Conservation (phyloP, 768 basidiomycete genomes). For the Podaxis carcinomalis region DNA sequence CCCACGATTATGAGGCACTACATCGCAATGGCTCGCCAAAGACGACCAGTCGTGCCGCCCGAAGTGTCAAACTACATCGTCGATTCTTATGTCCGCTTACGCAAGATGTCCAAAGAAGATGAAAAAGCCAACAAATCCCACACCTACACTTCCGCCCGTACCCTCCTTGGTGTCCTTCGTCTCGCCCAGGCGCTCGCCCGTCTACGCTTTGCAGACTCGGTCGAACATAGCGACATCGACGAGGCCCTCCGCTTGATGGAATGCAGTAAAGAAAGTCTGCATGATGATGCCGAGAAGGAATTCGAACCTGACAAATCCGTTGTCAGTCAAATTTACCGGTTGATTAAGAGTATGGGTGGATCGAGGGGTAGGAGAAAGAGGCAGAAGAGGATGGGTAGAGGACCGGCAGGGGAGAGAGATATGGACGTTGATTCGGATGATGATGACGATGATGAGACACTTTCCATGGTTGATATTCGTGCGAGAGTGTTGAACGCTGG, state of each 20-base stretch:
- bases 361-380: slow-evolving; percentile 28
- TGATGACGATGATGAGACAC: slow-evolving; percentile 64
- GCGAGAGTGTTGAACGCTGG: slow-evolving; percentile 81
- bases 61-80: slow-evolving; percentile 91
- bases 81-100: slow-evolving; percentile 91
- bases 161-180: slow-evolving; percentile 90
- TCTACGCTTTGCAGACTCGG: slow-evolving; percentile 76
- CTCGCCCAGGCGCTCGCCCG: slow-evolving; percentile 94
- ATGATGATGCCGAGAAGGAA: slow-evolving; percentile 72
- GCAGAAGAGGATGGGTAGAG: slow-evolving; percentile 57
- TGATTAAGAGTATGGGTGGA: slow-evolving; percentile 84
- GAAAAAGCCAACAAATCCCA: slow-evolving; percentile 85
- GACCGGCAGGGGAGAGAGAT: slow-evolving; percentile 66
- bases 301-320: slow-evolving; percentile 72
- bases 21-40: slow-evolving; percentile 86
- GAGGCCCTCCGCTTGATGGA: slow-evolving; percentile 97
- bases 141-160: slow-evolving; percentile 94
- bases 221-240: slow-evolving; percentile 86
- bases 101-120: slow-evolving; percentile 90
- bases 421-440: slow-evolving; percentile 68
- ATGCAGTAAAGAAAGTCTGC: slow-evolving; percentile 87
- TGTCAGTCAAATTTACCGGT: slow-evolving; percentile 80
- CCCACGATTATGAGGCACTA: slow-evolving; percentile 95
- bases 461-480: slow-evolving; percentile 85
- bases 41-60: slow-evolving; percentile 86